phyloP scores from a whole-genome alignment of 495 filamentous ascomycete species.

The Hypoxylon subgilvum region DNA sequence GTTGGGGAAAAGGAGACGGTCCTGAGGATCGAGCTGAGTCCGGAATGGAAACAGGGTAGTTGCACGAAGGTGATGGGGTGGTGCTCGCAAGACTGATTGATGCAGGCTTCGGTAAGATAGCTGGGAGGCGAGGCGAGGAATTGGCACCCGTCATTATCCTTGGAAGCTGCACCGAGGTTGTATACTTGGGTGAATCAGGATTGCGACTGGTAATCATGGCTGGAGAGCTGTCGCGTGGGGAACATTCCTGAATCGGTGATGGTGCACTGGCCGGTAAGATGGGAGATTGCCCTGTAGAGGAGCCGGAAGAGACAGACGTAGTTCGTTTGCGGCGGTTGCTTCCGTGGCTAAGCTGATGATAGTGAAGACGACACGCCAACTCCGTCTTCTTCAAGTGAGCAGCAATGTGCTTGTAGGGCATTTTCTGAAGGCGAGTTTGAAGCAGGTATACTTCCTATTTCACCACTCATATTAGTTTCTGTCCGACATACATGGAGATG shows the following conservation, averaged over 20 bases:
- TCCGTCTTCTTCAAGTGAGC: conserved; percentile 84
- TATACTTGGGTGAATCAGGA: conserved; percentile 43
- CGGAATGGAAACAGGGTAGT: conserved; percentile 44
- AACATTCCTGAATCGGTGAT: conserved; percentile 54
- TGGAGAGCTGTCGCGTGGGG: conserved; percentile 47
- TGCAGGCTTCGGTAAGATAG: conserved; percentile 66
- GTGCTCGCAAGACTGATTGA: conserved; percentile 51
- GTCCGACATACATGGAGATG: not conserved
- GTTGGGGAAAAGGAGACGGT: conserved; percentile 35
- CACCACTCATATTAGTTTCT: conserved; percentile 25
- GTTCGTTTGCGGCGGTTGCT: conserved; percentile 75
- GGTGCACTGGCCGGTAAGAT: conserved; percentile 51
- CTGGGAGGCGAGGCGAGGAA: conserved; percentile 56
- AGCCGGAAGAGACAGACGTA: conserved; percentile 65
- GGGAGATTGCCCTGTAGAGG: conserved; percentile 56
- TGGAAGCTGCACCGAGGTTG: conserved; percentile 50
- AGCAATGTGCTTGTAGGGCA: conserved; percentile 89
- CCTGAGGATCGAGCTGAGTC: conserved; percentile 38
- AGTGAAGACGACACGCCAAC: conserved; percentile 82
- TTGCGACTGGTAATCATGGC: conserved; percentile 46
- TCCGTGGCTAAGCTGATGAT: conserved; percentile 81
- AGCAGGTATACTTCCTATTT: conserved; percentile 81
- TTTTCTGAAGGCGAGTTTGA: conserved; percentile 81
- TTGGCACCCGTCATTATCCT: conserved; percentile 50
- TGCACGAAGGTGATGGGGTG: conserved; percentile 43